phyloP scores from a whole-genome alignment of 2,329 filamentous ascomycete species.

The Nigrograna mackinnonii region DNA sequence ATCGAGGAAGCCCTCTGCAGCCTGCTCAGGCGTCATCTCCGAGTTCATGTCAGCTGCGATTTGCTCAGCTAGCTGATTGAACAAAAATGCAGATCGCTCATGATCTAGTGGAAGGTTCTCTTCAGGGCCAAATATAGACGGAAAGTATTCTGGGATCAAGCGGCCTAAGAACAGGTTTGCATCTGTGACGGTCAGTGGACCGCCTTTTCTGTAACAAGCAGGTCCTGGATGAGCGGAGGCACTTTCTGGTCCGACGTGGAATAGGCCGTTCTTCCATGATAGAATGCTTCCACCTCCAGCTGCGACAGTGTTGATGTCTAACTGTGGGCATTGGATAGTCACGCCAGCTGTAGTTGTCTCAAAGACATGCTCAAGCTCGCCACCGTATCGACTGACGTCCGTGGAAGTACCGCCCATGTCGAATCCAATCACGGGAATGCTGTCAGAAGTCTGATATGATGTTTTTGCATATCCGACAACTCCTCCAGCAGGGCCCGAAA shows the following conservation, averaged over 20 bases:
- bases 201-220: background rate
- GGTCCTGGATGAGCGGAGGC: background rate
- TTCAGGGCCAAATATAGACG: slow-evolving; percentile 35
- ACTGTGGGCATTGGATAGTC: background rate
- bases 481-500: background rate
- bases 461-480: background rate
- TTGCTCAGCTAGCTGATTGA: slow-evolving; percentile 45
- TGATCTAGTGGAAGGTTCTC: slow-evolving; percentile 44
- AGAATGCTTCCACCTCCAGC: background rate
- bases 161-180: background rate
- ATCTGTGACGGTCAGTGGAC: slow-evolving; percentile 1
- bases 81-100: slow-evolving; percentile 44
- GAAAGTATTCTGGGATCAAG: slow-evolving; percentile 2
- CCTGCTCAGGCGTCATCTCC: slow-evolving; percentile 29
- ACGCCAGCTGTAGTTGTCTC: background rate
- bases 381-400: background rate
- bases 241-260: background rate
- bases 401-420: slow-evolving; percentile 1
- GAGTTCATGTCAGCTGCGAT: slow-evolving; percentile 45
- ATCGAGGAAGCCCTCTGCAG: slow-evolving; percentile 25
- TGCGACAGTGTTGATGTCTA: background rate
- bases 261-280: background rate
- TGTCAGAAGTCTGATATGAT: background rate
- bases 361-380: background rate
- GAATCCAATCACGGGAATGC: background rate